phyloP scores from a whole-genome alignment of 2,329 filamentous ascomycete genomes.

The Cercospora sp. region DNA sequence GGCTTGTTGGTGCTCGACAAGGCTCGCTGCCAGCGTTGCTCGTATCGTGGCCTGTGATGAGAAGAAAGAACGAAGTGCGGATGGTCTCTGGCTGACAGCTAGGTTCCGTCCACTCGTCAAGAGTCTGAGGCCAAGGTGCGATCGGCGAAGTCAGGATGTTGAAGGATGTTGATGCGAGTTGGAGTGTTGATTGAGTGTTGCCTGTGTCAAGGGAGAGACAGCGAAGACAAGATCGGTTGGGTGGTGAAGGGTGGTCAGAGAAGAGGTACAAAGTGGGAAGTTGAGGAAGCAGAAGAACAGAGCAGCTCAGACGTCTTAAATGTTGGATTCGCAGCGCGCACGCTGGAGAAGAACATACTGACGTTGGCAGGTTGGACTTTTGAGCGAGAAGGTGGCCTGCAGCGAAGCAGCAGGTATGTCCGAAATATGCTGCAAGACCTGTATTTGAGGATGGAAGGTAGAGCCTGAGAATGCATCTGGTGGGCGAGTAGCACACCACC shows the following conservation, averaged over 20 bases:
- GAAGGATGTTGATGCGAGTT: not conserved
- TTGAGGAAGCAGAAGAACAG: not conserved
- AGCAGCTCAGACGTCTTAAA: not conserved
- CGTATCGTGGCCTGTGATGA: not conserved
- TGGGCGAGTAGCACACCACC: not conserved
- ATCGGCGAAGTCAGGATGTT: not conserved
- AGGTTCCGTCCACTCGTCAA: not conserved
- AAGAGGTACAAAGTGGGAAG: not conserved
- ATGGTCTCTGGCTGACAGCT: not conserved
- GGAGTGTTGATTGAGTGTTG: not conserved
- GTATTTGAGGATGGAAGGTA: not conserved
- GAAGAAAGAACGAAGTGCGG: not conserved
- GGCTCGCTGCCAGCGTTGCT: not conserved
- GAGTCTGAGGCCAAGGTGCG: not conserved
- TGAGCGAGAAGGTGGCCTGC: not conserved
- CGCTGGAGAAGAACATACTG: not conserved
- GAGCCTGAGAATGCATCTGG: not conserved
- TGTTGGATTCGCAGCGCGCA: not conserved
- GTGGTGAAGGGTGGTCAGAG: not conserved
- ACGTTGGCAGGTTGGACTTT: not conserved
- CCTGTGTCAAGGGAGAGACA: not conserved
- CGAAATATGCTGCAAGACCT: not conserved
- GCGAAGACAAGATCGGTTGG: not conserved
- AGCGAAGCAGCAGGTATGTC: not conserved
- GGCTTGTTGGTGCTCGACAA: not conserved